Evolutionary conservation across 139 green algal species (phyloP), one percentile per base, ranked within the genome.

Genomic region (Picochlorum sp.): DNA sequence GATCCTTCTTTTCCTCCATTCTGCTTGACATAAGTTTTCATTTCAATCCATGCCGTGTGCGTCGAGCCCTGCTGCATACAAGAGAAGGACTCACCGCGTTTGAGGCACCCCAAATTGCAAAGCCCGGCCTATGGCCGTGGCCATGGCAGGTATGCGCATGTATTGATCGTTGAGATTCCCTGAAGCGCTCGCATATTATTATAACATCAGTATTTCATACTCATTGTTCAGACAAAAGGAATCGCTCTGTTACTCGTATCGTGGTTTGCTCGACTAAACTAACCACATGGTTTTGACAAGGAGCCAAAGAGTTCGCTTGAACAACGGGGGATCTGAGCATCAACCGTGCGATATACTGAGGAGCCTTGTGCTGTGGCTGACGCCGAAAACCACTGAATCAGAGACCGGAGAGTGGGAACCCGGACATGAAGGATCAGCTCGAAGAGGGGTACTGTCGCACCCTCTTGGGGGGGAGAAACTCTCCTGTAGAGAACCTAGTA

Each of bases 361-460:
- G 15, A 54, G 10, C 8, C 6, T 26, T 21, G 47, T 54, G 18
- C 16, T 20, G 47, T 54, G 15, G n/a, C 15, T 20, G 47, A 21
- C 47, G 8, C 18, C 47, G 47, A 54, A n/a, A 54, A 41, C 34
- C 6, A 13, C 34, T 41, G 7, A 41, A 41, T 41, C 34, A 11
- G 34, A 11, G 34, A 41, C 34, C 14, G 34, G 34, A 41, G 34
- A 41, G 34, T 41, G 34, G 2, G 34, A 41, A 41, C 34, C 34
- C 34, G 8, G 34, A 41, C 34, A 54, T 54, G 47, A 20, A 18
- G 13, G 58, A 28, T 45, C 38, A 56, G 60, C 65, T 58, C 45
- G n/a, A 3, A 28, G 38, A 18, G 71, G 72, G 9, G 66, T 59
- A 34, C 52, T 60, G 30, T 69, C 72, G 15, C 72, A 78, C 47